Evolutionary conservation across 2,329 filamentous ascomycete species (phyloP), one percentile per base, ranked within the genome.

Genomic region (Penicillium janthinellum): DNA sequence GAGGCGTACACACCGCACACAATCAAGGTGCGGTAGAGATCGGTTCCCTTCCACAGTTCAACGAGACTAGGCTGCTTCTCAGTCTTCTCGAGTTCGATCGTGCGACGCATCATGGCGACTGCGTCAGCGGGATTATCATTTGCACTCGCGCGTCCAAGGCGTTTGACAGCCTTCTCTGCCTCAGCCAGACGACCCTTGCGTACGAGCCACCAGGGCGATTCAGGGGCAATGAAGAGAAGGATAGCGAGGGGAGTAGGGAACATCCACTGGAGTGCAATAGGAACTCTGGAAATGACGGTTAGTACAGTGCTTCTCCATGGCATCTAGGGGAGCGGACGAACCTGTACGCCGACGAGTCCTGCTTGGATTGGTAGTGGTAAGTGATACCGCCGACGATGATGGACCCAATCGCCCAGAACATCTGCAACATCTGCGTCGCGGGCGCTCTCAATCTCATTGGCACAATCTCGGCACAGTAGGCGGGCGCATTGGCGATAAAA

Each of bases 401-500:
- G 38, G 75, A 72, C 28, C 85, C 86, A 68, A 88, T 83, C 17
- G 85, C 82, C 85, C 85, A 88, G 77, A 84, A 86, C 84, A 88
- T 87, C 75, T 88, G 86, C 73, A 88, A 67, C 81, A 85, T 88
- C 73, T 85, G 82, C 2, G 86, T 88, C 4, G 80, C 81, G 20
- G 84, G 82, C 55, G 82, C 86, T 71, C 85, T 75, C 56, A 88
- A 73, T 68, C 76, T 76, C 54, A 88, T 79, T 1, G 86, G 86
- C 2, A 86, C 84, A 58, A 88, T 86, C 71, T 88, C 86, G 67
- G 75, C 76, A 73, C 81, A 85, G 77, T 88, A 88, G 6, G 86
- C 86, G 0, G 86, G 86, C 4, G 86, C 81, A 70, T 87, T 87
- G 70, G 86, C 85, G 65, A 87, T 86, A 72, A 88, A 88, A 67